A percentile compares a stretch with the other conserved stretches of the same genome.
Conservation (phyloP, 192 early-diverging fungal genomes). For the Phlyctochytrium arcticum region DNA sequence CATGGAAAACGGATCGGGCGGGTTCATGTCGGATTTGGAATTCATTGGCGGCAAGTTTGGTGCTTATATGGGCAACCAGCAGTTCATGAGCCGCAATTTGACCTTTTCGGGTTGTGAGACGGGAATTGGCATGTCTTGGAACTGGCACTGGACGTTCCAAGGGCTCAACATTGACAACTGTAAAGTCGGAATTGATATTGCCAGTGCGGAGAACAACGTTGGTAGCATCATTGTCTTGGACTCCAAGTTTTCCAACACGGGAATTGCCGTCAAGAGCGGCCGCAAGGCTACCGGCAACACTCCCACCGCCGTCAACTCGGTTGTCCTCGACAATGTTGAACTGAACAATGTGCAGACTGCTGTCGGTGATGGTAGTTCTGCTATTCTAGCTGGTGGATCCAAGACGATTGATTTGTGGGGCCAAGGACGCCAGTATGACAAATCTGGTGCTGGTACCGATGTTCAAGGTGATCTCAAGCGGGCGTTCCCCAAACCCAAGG, state of each 20-base stretch:
- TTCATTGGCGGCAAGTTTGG: slow-evolving; percentile 41
- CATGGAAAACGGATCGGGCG: slow-evolving; percentile 49
- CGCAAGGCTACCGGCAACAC: neutral
- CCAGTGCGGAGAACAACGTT: slow-evolving; percentile 12
- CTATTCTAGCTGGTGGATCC: slow-evolving; percentile 12
- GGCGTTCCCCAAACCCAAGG: neutral
- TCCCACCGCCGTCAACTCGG: slow-evolving; percentile 1
- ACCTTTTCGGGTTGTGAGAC: slow-evolving; percentile 33
- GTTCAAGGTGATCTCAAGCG: too few species aligned
- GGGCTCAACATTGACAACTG: slow-evolving; percentile 29
- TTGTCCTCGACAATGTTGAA: slow-evolving; percentile 37
- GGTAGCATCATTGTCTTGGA: slow-evolving; percentile 38
- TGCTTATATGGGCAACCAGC: slow-evolving; percentile 41
- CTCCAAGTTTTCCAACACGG: slow-evolving; percentile 24
- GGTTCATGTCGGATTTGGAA: slow-evolving; percentile 38
- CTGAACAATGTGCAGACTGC: slow-evolving; percentile 23
- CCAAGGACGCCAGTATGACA: slow-evolving; percentile 12
- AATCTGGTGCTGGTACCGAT: neutral
- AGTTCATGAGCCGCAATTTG: slow-evolving; percentile 35
- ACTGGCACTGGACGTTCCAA: slow-evolving; percentile 45
- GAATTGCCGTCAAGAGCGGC: neutral
- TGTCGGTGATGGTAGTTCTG: slow-evolving; percentile 10
- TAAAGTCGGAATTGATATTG: slow-evolving; percentile 36
- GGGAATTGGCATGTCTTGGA: slow-evolving; percentile 38
- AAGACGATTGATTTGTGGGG: slow-evolving; percentile 1